Evolutionary conservation across 2,329 filamentous ascomycete genomes (phyloP).

Genomic region (Aspergillus ustus): DNA sequence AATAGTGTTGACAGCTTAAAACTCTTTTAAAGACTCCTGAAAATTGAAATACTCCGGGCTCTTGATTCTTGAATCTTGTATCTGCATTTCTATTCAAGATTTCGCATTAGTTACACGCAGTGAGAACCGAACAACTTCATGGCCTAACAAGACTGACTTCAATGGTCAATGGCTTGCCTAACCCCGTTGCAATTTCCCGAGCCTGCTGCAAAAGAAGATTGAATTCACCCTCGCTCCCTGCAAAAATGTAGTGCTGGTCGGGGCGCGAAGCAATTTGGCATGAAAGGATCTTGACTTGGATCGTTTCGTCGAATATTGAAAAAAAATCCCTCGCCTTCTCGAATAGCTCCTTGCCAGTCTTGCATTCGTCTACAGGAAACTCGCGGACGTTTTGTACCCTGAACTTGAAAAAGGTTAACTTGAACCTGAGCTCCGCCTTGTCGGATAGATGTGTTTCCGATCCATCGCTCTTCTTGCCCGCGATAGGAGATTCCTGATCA

Average conservation of each 20-base stretch:
- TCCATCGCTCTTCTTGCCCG: background rate
- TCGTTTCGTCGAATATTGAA: conserved; percentile 10
- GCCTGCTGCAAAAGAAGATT: conserved; percentile 25
- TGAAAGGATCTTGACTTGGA: conserved; percentile 21
- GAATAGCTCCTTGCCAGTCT: conserved; percentile 24
- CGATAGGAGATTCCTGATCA: background rate
- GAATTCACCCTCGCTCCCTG: conserved; percentile 28
- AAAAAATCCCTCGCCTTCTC: conserved; percentile 29
- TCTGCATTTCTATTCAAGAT: background rate
- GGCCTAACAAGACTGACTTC: conserved; percentile 18
- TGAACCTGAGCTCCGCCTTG: conserved; percentile 21
- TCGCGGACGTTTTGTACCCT: conserved; percentile 17
- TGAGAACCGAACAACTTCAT: background rate
- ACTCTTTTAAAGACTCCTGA: too few species aligned
- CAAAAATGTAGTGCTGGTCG: conserved; percentile 27
- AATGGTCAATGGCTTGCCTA: conserved; percentile 11
- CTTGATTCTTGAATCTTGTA: background rate
- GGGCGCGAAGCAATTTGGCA: conserved; percentile 19
- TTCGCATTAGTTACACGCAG: background rate
- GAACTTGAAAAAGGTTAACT: conserved; percentile 21
- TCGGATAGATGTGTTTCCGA: background rate
- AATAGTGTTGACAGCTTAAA: conserved; percentile 2
- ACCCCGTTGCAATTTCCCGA: background rate
- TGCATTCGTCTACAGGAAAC: conserved; percentile 25
- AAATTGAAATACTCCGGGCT: too few species aligned